phyloP scores from a whole-genome alignment of 2,329 filamentous ascomycete genomes.

The Sordariomycetes sp. region DNA sequence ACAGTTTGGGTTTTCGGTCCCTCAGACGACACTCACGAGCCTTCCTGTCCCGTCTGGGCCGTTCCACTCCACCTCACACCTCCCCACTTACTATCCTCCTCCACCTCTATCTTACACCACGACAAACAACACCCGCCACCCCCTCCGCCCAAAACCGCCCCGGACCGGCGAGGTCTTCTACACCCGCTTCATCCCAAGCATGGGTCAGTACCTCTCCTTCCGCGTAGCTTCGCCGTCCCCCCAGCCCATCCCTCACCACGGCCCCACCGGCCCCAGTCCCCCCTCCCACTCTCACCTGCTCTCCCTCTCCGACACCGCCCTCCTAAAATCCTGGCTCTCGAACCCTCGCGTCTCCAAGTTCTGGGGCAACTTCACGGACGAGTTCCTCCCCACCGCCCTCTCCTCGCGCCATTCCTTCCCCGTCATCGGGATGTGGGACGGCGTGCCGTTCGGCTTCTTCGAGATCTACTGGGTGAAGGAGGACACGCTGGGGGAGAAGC shows the following conservation, averaged over 20 bases:
- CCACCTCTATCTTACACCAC: conserved; percentile 71
- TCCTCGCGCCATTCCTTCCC: conserved; percentile 71
- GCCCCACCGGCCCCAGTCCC: conserved; percentile 36
- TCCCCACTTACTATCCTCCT: conserved; percentile 87
- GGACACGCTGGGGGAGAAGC: conserved; percentile 61
- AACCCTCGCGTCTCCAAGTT: conserved; percentile 73
- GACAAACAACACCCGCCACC: conserved; percentile 72
- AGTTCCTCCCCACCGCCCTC: conserved; percentile 59
- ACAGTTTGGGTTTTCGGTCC: conserved; percentile 19
- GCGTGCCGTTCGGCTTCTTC: conserved; percentile 91
- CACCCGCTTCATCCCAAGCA: conserved; percentile 70
- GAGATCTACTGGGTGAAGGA: conserved; percentile 99
- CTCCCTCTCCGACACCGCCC: conserved; percentile 37
- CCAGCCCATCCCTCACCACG: conserved; percentile 52
- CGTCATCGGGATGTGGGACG: conserved; percentile 87
- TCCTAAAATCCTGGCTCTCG: conserved; percentile 83
- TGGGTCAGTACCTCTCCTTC: conserved; percentile 80
- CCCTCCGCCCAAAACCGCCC: conserved; percentile 76
- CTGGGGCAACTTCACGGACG: conserved; percentile 61
- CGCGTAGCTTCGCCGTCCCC: conserved; percentile 65
- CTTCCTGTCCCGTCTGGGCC: conserved; percentile 44
- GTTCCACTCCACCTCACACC: conserved; percentile 71
- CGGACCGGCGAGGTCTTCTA: conserved; percentile 90
- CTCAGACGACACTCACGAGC: conserved; percentile 18
- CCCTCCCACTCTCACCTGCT: conserved; percentile 8